A percentile compares a stretch with the other conserved stretches of the same genome.
Evolutionary conservation across 2,329 filamentous ascomycete species (phyloP).

Genomic region (Colletotrichum sp.): DNA sequence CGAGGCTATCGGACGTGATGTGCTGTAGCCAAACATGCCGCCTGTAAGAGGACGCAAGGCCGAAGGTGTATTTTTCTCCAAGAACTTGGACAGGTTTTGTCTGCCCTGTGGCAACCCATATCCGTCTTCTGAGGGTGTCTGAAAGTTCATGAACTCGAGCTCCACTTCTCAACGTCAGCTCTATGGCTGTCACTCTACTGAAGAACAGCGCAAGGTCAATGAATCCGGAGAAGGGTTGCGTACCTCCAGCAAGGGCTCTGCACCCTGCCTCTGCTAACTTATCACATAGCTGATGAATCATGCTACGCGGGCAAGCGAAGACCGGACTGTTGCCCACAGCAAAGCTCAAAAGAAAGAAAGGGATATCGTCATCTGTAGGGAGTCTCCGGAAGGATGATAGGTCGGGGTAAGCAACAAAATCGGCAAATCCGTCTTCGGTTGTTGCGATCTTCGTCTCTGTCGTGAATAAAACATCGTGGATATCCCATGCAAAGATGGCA

Average conservation of each 20-base stretch:
- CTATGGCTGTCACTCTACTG: accelerated
- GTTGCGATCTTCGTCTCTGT: conserved; percentile 23
- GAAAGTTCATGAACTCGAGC: neutral
- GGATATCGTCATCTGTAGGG: conserved; percentile 78
- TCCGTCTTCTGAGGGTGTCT: neutral
- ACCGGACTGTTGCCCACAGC: conserved; percentile 72
- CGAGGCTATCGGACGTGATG: neutral
- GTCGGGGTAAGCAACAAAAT: conserved; percentile 70
- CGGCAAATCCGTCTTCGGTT: neutral
- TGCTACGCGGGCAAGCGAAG: conserved; percentile 72
- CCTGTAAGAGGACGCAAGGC: neutral
- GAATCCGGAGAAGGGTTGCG: accelerated
- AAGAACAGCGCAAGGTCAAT: neutral
- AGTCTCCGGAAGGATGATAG: conserved; percentile 74
- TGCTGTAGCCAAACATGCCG: neutral
- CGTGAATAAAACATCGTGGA: conserved; percentile 83
- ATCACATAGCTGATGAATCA: conserved; percentile 65
- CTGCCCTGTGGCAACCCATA: neutral
- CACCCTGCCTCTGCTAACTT: conserved; percentile 68
- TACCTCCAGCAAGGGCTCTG: conserved; percentile 57
- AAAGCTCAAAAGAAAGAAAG: conserved; percentile 79
- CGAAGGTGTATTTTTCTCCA: neutral
- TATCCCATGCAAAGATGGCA: conserved; percentile 70
- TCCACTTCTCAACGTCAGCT: neutral
- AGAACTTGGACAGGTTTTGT: neutral